These are phyloP conservation scores for Aspergillus glaucus DNA, from an alignment of 2,329 filamentous ascomycete species.

Conservation along the genomic window DNA sequence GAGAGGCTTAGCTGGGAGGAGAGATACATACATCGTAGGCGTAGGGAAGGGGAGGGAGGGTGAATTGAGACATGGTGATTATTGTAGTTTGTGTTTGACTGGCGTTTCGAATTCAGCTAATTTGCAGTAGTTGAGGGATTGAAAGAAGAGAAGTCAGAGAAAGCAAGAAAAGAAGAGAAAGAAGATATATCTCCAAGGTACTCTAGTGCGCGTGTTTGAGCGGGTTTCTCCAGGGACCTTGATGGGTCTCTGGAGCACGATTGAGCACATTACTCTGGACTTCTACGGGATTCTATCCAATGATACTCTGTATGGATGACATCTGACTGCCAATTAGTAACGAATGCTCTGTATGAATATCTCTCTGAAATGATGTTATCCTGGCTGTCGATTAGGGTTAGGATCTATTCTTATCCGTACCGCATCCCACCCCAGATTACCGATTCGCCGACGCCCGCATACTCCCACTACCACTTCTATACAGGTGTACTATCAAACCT, in stretches of 20 bases:
- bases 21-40: slow-evolving; percentile 58
- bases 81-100: slow-evolving; percentile 12
- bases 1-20: background rate
- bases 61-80: slow-evolving; percentile 39
- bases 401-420: too few relatives aligned
- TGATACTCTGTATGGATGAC: background rate
- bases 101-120: background rate
- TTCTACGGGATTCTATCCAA: background rate
- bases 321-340: too few relatives aligned
- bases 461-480: too few relatives aligned
- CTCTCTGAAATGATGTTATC: too few relatives aligned
- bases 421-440: too few relatives aligned
- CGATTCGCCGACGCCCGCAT: too few relatives aligned
- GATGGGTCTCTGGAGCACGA: background rate
- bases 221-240: slow-evolving; percentile 1
- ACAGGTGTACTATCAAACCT: too few relatives aligned
- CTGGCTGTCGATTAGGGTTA: too few relatives aligned
- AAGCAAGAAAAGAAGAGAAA: background rate
- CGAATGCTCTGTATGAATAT: too few relatives aligned
- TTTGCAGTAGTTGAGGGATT: background rate
- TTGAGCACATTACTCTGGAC: slow-evolving; percentile 1
- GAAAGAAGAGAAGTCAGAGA: background rate
- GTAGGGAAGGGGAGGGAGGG: slow-evolving; percentile 61
- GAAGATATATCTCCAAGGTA: background rate
- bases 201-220: slow-evolving; percentile 1